phyloP scores from a whole-genome alignment of 306 rosid genomes.

The Vigna nakashimae region DNA sequence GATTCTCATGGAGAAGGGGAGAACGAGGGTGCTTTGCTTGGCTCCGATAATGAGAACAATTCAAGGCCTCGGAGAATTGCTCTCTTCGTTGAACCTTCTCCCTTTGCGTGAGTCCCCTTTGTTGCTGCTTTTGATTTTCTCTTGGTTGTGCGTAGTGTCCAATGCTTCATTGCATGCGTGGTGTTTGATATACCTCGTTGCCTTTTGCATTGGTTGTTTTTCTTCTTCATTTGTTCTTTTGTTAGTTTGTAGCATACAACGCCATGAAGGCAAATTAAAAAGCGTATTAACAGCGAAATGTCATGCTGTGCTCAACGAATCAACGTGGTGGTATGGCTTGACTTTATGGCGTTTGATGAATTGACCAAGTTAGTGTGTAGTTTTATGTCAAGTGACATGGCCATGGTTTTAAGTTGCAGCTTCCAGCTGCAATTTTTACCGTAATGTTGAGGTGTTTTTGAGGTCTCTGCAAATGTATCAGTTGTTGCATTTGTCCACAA shows the following conservation, averaged over 20 bases:
- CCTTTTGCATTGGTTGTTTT: neutral
- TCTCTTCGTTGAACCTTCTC: conserved; percentile 98
- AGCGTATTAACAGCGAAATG: neutral
- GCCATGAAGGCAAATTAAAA: conserved; percentile 23
- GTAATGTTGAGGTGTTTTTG: neutral
- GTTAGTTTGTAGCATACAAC: neutral
- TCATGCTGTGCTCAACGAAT: neutral
- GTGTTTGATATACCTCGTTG: conserved; percentile 22
- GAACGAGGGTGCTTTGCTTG: conserved; percentile 64
- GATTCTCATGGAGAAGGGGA: conserved; percentile 53
- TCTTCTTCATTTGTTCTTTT: neutral
- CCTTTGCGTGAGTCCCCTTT: conserved; percentile 82
- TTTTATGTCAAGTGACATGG: neutral
- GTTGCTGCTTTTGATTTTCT: conserved; percentile 4
- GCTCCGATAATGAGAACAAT: conserved; percentile 54
- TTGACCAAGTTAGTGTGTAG: conserved; percentile 22
- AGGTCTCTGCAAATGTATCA: neutral
- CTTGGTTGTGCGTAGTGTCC: conserved; percentile 5
- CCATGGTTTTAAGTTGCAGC: neutral
- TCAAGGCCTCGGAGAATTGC: conserved; percentile 94
- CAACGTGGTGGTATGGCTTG: conserved; percentile 25
- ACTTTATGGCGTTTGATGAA: conserved; percentile 36
- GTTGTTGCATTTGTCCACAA: neutral
- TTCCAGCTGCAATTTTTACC: neutral
- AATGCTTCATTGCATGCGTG: conserved; percentile 10